Evolutionary conservation across 352 stramenopile species (phyloP), one percentile per base, ranked within the genome.

Genomic region (Phytophthora macrochlamydospora): DNA sequence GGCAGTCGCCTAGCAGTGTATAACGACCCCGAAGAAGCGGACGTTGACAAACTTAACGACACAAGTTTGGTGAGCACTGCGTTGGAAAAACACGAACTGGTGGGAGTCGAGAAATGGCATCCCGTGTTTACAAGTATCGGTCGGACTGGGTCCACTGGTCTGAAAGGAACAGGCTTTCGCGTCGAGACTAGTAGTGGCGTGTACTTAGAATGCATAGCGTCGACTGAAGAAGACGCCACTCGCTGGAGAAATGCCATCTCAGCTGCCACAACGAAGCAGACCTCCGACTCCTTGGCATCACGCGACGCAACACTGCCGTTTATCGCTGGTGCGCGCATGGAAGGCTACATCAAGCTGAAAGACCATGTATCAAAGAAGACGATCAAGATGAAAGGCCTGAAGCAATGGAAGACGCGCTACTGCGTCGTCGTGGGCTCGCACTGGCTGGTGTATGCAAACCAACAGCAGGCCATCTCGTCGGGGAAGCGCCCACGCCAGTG

Each of bases 401-500:
- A 58, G 18, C 59, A 56, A 48, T 92, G 83, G 83, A 83, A 80
- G 51, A 76, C 67, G 2, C 71, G 79, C n/a, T 94, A 92, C 56
- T 87, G 78, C 24, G 86, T 91, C 29, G 65, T 94, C 32, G 73
- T 94, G 56, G 80, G 82, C 6, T 80, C 81, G 18, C 78, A 92
- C 56, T 88, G 81, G 78, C 67, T 94, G 7, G 65, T 92, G 42
- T 94, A 92, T 40, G 79, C 88, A 40, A 87, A 61, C 7, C 86
- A 94, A 54, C 57, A 78, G 12, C 73, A 92, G 30, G 85, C 83
- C 0, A 54, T 85, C 45, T 59, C 63, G 7, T 67, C 67, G 4
- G 56, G 30, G 50, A 73, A 56, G 61, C 66, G 3, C 53, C 62
- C 0, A 68, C 62, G 6, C 67, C 85, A 2, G 62, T 89, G 9